A percentile compares a stretch with the other conserved stretches of the same genome.
Evolutionary conservation across 1,139 yeast species (phyloP).

Genomic region (Pichia sp.): DNA sequence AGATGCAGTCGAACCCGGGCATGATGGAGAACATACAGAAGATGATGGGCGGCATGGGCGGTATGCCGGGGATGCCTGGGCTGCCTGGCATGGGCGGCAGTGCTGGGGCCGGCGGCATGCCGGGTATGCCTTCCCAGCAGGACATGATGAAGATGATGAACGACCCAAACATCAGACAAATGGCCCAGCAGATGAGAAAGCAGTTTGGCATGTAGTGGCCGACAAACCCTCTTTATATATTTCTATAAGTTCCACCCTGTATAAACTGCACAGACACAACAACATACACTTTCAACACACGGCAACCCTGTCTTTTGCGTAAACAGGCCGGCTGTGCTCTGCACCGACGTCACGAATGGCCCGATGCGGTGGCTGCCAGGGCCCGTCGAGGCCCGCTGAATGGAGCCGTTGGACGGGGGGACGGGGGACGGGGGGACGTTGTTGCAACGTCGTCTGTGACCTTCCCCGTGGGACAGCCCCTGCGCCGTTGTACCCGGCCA

Average conservation of each 20-base stretch:
- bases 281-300: not conserved
- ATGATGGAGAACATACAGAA: constrained; percentile 56
- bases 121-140: constrained; percentile 31
- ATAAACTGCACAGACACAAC: too few relatives aligned
- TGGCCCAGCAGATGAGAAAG: constrained; percentile 35
- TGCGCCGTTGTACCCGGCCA: too few relatives aligned
- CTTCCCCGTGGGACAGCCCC: too few relatives aligned
- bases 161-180: constrained; percentile 32
- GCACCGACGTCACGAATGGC: not conserved
- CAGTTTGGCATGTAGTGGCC: constrained; percentile 20
- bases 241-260: not conserved
- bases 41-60: constrained; percentile 46
- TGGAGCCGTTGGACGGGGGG: too few relatives aligned
- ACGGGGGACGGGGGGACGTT: too few relatives aligned
- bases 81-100: constrained; percentile 21
- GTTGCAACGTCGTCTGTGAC: too few relatives aligned
- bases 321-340: not conserved
- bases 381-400: too few relatives aligned
- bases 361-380: too few relatives aligned
- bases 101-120: too few relatives aligned
- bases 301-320: not conserved
- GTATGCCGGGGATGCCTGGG: constrained; percentile 30
- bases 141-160: constrained; percentile 35
- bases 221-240: not conserved
- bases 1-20: constrained; percentile 53